Base-by-base conservation (phyloP, 2,329 filamentous ascomycete genomes). In the Aspergillus unguis region DNA sequence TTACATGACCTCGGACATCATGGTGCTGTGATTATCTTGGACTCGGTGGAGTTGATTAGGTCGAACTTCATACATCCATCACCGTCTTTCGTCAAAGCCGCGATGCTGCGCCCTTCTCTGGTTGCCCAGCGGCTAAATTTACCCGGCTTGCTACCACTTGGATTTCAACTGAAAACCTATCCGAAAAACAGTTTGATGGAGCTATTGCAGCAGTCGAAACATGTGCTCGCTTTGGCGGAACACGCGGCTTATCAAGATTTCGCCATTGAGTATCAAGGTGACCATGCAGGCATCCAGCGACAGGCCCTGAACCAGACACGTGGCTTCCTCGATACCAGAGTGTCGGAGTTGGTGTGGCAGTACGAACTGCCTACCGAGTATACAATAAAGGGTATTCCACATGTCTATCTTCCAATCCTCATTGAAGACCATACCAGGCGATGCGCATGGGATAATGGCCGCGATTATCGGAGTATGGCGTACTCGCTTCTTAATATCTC, bases 21-120 rank as follows among this genome's bases (percentile, higher is more conserved):
- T 1, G 86, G 86, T 0, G 75, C 77, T 1, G 83, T 95, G 0
- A 75, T 85, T 0, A 85, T 92, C 52, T 80, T 95, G 29, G 77
- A 80, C 51, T 86, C 90, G 44, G 68, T 92, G 1, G 77, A 82
- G 32, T 51, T 68, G 8, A 53, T 56, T 6, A 49, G 57, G 1
- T 51, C 55, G 28, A 33, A 59, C 25, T 11, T 58, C 1, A 35
- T 51, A n/a, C 17, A 59, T 27, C 45, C 59, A 41, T 17, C 54
- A 26, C 37, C 56, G 11, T 46, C 43, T 45, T 55, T 58, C 52
- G 58, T 76, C 43, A 55, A 58, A 57, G 57, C 74, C 64, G 29
- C 62, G 54, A 42, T 67, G 67, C 27, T 80, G 75, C 56, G 75
- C 69, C 58, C 70, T 7, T 44, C 57, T 7, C 58, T 66, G 4